Evolutionary conservation across 352 stramenopile species (phyloP).

Genomic region (Phytophthora capsici): DNA sequence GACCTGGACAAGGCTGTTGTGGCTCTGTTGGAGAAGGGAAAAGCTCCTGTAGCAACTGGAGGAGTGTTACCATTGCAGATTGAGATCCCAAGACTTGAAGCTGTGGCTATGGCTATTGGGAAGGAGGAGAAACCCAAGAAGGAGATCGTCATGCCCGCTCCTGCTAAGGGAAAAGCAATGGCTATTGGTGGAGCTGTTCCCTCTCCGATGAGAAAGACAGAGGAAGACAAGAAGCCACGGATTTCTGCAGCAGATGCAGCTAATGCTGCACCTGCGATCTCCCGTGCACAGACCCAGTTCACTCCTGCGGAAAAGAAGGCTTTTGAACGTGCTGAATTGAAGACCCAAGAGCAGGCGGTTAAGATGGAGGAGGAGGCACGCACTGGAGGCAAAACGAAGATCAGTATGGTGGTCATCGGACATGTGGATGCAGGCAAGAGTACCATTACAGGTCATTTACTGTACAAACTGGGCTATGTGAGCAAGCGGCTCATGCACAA

Average conservation of each 20-base stretch:
- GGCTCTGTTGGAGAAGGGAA: conserved; percentile 72
- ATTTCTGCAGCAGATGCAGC: conserved; percentile 33
- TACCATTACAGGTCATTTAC: conserved; percentile 96
- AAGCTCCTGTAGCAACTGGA: conserved; percentile 37
- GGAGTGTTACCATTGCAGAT: conserved; percentile 70
- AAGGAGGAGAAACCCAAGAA: conserved; percentile 36
- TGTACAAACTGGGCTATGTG: conserved; percentile 92
- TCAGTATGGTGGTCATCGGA: conserved; percentile 96
- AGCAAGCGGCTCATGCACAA: conserved; percentile 91
- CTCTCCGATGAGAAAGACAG: conserved; percentile 6
- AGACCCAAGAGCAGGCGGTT: conserved; percentile 65
- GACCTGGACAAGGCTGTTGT: conserved; percentile 80
- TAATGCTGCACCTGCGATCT: conserved; percentile 29
- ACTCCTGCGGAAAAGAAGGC: conserved; percentile 64
- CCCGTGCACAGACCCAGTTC: conserved; percentile 53
- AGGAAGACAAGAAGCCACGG: conserved; percentile 32
- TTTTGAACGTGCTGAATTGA: conserved; percentile 74
- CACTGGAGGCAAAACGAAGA: conserved; percentile 67
- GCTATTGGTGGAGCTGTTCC: conserved; percentile 45
- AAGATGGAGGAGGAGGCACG: conserved; percentile 56
- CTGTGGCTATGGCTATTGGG: conserved; percentile 57
- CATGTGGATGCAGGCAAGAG: conserved; percentile 98
- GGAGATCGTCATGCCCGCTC: conserved; percentile 42
- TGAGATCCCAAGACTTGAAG: conserved; percentile 66
- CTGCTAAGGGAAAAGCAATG: conserved; percentile 53